Base-by-base conservation (phyloP, 2,329 filamentous ascomycete species). In the Metarhizium robertsii region DNA sequence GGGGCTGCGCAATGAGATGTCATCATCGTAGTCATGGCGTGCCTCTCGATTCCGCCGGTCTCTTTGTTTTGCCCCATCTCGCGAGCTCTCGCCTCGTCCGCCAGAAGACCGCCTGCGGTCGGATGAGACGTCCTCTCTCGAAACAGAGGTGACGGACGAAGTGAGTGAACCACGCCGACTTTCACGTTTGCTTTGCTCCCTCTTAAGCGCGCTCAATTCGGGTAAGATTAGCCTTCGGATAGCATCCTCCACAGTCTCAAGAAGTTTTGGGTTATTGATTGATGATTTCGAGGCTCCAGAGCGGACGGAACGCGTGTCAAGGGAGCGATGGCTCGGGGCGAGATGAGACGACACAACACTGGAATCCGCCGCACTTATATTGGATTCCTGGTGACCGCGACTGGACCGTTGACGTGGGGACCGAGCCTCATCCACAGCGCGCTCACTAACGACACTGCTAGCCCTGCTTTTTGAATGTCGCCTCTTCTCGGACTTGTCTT, bases 191-290 rank as follows among this genome's bases (percentile, higher is more conserved):
- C 89, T 92, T 68, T 92, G 88, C 66, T 96, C 91, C 64, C 92
- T 85, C 70, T 96, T 96, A 54, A 99, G 76, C 10, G 91, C 90
- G 63, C 90, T 92, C 48, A 99, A 78, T 70, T 99, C 92, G 0
- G 94, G 94, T 2, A 99, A 74, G 53, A 96, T 95, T 52, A 96
- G 78, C 51, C 91, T 83, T 59, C 90, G 86, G 65, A 96, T 95
- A 14, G 91, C 91, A 71, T 96, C 91, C 72, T 96, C 92, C 3
- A 96, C 92, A 0, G 91, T 94, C 65, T 94, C 89, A 2, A 96
- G 79, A 2, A 96, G 75, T 66, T 90, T 94, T 0, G 92, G 92
- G 65, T 96, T 96, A 72, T 95, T 95, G 68, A 95, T 89, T 0
- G 89, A 92, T 3, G 90, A 89, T 54, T 79, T 82, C 32, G 80